These are phyloP conservation scores for Penicillium brevicompactum DNA, from an alignment of 2,329 filamentous ascomycete species.

Conservation along the genomic window DNA sequence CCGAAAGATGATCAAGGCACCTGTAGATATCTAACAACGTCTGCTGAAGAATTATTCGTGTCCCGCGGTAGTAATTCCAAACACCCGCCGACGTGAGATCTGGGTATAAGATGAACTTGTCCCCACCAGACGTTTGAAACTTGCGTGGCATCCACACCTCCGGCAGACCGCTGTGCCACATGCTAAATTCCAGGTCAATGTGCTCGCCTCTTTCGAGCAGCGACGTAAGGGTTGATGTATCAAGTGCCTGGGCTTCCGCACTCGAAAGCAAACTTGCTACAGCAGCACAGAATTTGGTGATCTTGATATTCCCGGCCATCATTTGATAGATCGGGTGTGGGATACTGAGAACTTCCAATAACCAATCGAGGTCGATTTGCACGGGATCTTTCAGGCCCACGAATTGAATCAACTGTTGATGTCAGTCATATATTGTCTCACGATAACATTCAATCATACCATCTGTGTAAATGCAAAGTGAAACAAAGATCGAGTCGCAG, in stretches of 20 bases:
- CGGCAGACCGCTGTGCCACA: neutral
- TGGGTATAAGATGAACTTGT: neutral
- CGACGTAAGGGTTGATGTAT: neutral
- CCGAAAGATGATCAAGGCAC: neutral
- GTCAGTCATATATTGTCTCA: neutral
- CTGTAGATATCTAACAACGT: neutral
- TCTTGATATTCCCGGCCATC: constrained; percentile 4
- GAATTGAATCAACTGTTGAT: constrained; percentile 3
- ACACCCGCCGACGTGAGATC: constrained; percentile 1
- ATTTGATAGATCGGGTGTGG: constrained; percentile 7
- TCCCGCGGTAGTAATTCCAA: constrained; percentile 2
- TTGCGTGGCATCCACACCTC: constrained; percentile 3
- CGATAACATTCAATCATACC: neutral
- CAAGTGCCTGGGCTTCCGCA: neutral
- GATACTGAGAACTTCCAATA: constrained; percentile 1
- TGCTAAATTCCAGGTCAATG: constrained; percentile 2
- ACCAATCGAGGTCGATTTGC: neutral
- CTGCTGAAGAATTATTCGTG: neutral
- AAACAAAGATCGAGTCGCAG: constrained; percentile 3
- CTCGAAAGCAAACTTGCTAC: neutral
- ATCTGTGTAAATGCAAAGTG: constrained; percentile 8
- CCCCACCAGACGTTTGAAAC: neutral
- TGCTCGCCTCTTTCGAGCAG: constrained; percentile 7
- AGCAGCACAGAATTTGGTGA: constrained; percentile 1
- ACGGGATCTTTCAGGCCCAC: constrained; percentile 4